Evolutionary conservation across 805 yeast species (phyloP), one percentile per base, ranked within the genome.

Genomic region (Candida hispaniensis): DNA sequence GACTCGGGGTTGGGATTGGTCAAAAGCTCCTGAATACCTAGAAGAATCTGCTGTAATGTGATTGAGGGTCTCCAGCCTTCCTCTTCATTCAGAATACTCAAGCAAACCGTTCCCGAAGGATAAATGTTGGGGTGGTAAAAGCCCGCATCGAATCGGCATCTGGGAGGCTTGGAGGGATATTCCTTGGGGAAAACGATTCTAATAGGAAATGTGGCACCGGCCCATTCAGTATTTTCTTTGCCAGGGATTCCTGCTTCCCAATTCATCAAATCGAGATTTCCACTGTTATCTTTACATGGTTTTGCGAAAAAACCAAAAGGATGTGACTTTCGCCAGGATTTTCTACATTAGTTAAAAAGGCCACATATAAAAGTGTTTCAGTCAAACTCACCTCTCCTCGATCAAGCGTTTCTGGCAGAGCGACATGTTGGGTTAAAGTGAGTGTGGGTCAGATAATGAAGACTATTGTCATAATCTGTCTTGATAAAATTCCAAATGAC

Each of bases 201-300:
- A 22, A 91, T 63, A 9, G 95, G 94, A 54, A 73, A 91, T 0
- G 78, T 71, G n/a, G 88, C 97, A 34, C 79, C 80, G 15, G 71
- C 82, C 97, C 97, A 91, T 12, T 75, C 49, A 2, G 98, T 85
- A 44, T 72, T 72, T 24, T 73, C 66, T 55, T 80, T 86, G 7
- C 99, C 99, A 6, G 98, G 98, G 38, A 91, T 79, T 15, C 97
- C 97, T 11, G 94, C 93, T 10, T 73, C 73, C 99, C 99, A 91
- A 49, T 60, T 68, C 51, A 79, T 79, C 43, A 91, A 64, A 56
- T 91, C 85, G 43, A 91, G 63, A 0, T 83, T 63, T 3, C 98
- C 98, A 50, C 85, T 94, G 2, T 63, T 50, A n/a, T 67, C 63
- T 54, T 80, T 86, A 15, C 61, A 52, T 9, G 99, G 99, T 51